Evolutionary conservation across 2,329 filamentous ascomycete genomes (phyloP).

Genomic region (Emericellopsis atlantica): DNA sequence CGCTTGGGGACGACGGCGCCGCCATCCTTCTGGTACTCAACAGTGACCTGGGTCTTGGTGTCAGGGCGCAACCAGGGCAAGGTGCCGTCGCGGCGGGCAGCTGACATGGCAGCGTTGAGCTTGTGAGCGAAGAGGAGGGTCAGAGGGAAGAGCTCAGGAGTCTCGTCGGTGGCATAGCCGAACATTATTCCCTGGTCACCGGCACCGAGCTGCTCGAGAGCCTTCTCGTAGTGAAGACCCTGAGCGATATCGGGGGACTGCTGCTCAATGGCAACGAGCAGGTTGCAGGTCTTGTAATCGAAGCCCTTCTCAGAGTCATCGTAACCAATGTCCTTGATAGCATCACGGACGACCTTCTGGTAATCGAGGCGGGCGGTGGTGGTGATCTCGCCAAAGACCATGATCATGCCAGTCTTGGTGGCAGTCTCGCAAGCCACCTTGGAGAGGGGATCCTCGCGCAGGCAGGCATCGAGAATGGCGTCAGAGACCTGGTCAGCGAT

Average conservation of each 20-base stretch:
- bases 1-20: constrained; percentile 85
- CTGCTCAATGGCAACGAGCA: constrained; percentile 97
- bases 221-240: constrained; percentile 96
- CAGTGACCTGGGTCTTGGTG: constrained; percentile 98
- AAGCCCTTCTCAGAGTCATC: constrained; percentile 96
- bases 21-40: constrained; percentile 96
- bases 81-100: constrained; percentile 74
- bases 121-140: constrained; percentile 92
- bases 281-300: constrained; percentile 99
- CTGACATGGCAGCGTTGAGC: constrained; percentile 90
- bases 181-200: constrained; percentile 99
- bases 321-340: constrained; percentile 98
- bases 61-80: constrained; percentile 94
- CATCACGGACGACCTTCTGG: constrained; percentile 88
- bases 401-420: constrained; percentile 99
- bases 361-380: constrained; percentile 94
- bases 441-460: constrained; percentile 87
- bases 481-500: constrained; percentile 98
- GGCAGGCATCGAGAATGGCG: constrained; percentile 95
- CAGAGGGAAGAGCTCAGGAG: constrained; percentile 89
- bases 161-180: constrained; percentile 98
- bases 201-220: constrained; percentile 92
- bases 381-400: constrained; percentile 98
- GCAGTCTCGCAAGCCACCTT: constrained; percentile 99
- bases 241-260: constrained; percentile 98